phyloP scores from a whole-genome alignment of 2,329 filamentous ascomycete species.

The Cercospora sesami region DNA sequence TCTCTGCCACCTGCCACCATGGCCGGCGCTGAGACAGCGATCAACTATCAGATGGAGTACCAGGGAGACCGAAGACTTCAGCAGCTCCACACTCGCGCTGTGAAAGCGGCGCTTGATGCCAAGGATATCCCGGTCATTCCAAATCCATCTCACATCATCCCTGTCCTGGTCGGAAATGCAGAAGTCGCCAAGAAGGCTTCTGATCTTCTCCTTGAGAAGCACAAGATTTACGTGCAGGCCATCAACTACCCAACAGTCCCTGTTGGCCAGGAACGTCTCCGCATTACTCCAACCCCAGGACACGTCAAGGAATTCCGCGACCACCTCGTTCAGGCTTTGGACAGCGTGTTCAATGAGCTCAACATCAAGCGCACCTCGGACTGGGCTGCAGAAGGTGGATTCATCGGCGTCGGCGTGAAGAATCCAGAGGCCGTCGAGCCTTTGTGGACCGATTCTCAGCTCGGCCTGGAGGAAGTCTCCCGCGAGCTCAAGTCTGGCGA shows the following conservation, averaged over 20 bases:
- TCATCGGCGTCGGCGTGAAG: constrained; percentile 86
- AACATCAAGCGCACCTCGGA: constrained; percentile 89
- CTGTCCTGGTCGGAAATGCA: constrained; percentile 89
- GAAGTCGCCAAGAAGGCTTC: constrained; percentile 89
- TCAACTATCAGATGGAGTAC: constrained; percentile 88
- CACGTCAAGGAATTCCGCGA: constrained; percentile 83
- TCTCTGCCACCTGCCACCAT: constrained; percentile 94
- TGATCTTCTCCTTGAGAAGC: constrained; percentile 84
- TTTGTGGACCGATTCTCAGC: constrained; percentile 90
- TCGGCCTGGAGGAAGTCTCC: constrained; percentile 69
- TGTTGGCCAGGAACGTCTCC: constrained; percentile 93
- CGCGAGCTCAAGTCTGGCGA: constrained; percentile 58
- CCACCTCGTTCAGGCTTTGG: constrained; percentile 78
- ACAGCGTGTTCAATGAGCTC: constrained; percentile 84
- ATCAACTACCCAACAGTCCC: constrained; percentile 99
- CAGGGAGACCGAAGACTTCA: constrained; percentile 86
- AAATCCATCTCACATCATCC: constrained; percentile 95
- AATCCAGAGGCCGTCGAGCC: constrained; percentile 61
- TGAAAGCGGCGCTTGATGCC: constrained; percentile 77
- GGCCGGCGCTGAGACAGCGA: constrained; percentile 87
- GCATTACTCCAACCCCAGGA: constrained; percentile 93
- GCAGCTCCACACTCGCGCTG: constrained; percentile 91
- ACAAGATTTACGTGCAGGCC: constrained; percentile 94
- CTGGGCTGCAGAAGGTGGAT: constrained; percentile 88
- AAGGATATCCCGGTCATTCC: constrained; percentile 94